Evolutionary conservation across 768 basidiomycete species (phyloP), one percentile per base, ranked within the genome.

Genomic region (Rhodosporidiobolus sp.): DNA sequence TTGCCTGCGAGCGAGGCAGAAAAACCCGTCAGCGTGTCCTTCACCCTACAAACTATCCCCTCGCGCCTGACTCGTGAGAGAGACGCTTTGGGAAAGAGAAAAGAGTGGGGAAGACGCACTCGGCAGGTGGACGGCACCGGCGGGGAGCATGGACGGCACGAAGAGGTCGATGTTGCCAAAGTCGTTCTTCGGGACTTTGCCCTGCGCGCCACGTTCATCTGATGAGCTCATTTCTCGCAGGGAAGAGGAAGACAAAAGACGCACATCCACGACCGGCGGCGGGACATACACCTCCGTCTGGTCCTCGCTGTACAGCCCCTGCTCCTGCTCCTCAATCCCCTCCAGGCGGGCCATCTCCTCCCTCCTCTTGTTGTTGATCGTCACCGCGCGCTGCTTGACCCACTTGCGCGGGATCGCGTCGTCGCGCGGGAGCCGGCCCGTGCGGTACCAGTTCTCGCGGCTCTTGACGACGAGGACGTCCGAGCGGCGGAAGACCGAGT

Each of bases 81-180:
- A n/a, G n/a, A 46, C 67, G 26, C 60, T 35, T 43, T 52, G 12
- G 45, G 22, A 20, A n/a, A 43, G 45, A 19, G 52, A 10, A n/a
- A 26, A 70, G 24, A 14, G n/a, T 63, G 43, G 20, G 38, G 14
- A 32, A 8, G 28, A 85, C 92, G 82, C 79, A 94, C 94, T 91
- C n/a, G 94, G 91, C 28, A 99, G 83, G 82, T 97, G 92, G 4
- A 84, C 88, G 9, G 87, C 91, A 28, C 96, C 96, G 63, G 80
- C 82, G 4, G 96, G 96, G 43, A 98, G 85, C 96, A 99, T 99
- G 7, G 91, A 89, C 38, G 91, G 89, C 34, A 91, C 91, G 80
- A 95, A 99, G 34, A 99, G 82, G 82, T 99, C 95, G 74, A 99
- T 90, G 80, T 97, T 99, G 26, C 95, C 95, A 80, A 95, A 99